Base-by-base conservation (phyloP, 805 yeast genomes). In the Vanderwaltozyma verrucispora region DNA sequence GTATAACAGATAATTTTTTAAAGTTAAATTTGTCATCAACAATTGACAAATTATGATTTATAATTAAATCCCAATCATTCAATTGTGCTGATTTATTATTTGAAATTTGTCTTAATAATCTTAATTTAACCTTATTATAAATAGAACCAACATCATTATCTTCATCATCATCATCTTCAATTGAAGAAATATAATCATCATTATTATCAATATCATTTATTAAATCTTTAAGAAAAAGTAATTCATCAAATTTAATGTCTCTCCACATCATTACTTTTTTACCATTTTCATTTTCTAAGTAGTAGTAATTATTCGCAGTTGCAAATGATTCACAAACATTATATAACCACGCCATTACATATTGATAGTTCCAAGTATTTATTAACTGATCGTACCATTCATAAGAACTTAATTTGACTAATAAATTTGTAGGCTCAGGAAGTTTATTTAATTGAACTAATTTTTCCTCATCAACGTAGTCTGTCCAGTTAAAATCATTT, bases 341-440 rank as follows among this genome's bases (percentile, higher is more conserved):
- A 35, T 54, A 52, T n/a, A 59, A 45, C 59, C 63, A 60, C 14
- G 53, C 46, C 10, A 59, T 44, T 18, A 54, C 53, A 31, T 51
- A 57, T 35, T 60, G 63, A 35, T 54, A 60, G 16, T 45, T 40
- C 63, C 62, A 59, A 8, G 45, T 40, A 7, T n/a, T n/a, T 5
- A 12, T 27, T 27, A 36, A 13, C 19, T 30, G 31, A 16, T 6
- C 9, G 17, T 31, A 36, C 39, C 39, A 36, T 6, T 27, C 32
- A 15, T 12, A 17, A 9, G 35, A 14, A 31, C 4, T 7, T 13
- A 36, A 23, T 17, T 27, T 15, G 7, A 15, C 17, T 15, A 36
- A 20, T 23, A 36, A 27, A 27, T 15, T 16, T 19, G 31, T 31
- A 15, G 43, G 40, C 18, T 31, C 36, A 9, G 37, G 39, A 11